phyloP scores from a whole-genome alignment of 352 stramenopile genomes.

The Bremia lactucae region DNA sequence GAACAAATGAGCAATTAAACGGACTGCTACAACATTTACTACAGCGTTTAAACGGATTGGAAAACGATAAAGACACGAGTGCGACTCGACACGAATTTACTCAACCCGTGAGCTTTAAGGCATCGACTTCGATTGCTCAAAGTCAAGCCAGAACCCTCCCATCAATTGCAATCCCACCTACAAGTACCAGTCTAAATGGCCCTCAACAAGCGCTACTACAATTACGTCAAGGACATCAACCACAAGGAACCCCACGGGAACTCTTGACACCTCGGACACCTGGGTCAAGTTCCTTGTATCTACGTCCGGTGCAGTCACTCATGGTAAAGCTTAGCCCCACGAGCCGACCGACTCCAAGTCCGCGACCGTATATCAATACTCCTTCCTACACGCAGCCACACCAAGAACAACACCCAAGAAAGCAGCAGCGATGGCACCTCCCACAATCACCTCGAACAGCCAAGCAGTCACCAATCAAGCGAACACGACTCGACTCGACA shows the following conservation, averaged over 20 bases:
- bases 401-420: conserved; percentile 13
- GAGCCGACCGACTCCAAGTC: conserved; percentile 19
- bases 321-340: conserved; percentile 21
- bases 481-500: conserved; percentile 15
- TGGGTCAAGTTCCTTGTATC: conserved; percentile 25
- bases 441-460: conserved; percentile 15
- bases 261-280: conserved; percentile 21
- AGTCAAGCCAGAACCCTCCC: conserved; percentile 9
- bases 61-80: conserved; percentile 7
- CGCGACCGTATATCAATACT: conserved; percentile 15
- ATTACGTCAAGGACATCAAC: conserved; percentile 19
- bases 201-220: conserved; percentile 23
- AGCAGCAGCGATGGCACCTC: conserved; percentile 19
- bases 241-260: conserved; percentile 14
- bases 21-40: conserved; percentile 46
- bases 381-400: conserved; percentile 20
- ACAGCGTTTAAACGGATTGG: conserved; percentile 12
- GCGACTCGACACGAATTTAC: conserved; percentile 5
- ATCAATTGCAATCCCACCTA: conserved; percentile 18
- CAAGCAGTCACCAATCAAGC: conserved; percentile 16
- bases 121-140: conserved; percentile 9
- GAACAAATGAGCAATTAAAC: conserved; percentile 50
- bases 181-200: conserved; percentile 8
- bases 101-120: conserved; percentile 2
- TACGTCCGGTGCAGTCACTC: conserved; percentile 37